Evolutionary conservation across 768 basidiomycete species (phyloP), one percentile per base, ranked within the genome.

Genomic region (Tephrocybe rancida): DNA sequence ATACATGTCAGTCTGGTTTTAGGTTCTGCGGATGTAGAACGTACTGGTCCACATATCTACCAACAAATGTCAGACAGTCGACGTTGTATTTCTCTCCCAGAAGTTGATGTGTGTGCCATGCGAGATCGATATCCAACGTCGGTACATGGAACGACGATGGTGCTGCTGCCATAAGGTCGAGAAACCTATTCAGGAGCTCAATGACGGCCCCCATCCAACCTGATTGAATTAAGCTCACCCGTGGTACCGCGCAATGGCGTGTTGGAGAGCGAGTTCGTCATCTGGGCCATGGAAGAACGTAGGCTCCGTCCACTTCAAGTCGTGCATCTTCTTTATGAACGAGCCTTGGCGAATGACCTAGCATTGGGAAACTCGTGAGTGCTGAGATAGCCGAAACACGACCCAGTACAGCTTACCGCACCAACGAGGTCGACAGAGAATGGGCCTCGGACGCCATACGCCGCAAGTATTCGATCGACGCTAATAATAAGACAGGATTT

Each of bases 81-180:
- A 54, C 39, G 3, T 63, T 58, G 59, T 88, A 88, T 32, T 72
- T 68, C 1, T 50, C 54, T 0, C 73, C 72, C 62, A 77, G 70
- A 5, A 88, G 73, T 56, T 88, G 87, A 52, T 90, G 86, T 0
- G 85, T 86, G 57, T 90, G 88, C 86, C 88, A 89, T 4, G 79
- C 81, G 19, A 90, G 70, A 56, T 89, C 88, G 35, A 90, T 87
- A 55, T 89, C 86, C 16, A 89, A 64, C 1, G 85, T 87, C 11
- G 85, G 83, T 2, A 84, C 82, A 34, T 78, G 70, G 64, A 81
- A 76, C 0, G 70, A 62, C 7, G 60, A 60, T 0, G 79, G 73
- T 0, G 70, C 71, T 0, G 74, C 71, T 9, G 77, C 64, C 68
- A 82, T 75, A 25, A 87, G 64, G 52, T 85, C 83, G 8, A 87